Evolutionary conservation across 306 rosid species (phyloP).

Genomic region (Lotus japonicus): DNA sequence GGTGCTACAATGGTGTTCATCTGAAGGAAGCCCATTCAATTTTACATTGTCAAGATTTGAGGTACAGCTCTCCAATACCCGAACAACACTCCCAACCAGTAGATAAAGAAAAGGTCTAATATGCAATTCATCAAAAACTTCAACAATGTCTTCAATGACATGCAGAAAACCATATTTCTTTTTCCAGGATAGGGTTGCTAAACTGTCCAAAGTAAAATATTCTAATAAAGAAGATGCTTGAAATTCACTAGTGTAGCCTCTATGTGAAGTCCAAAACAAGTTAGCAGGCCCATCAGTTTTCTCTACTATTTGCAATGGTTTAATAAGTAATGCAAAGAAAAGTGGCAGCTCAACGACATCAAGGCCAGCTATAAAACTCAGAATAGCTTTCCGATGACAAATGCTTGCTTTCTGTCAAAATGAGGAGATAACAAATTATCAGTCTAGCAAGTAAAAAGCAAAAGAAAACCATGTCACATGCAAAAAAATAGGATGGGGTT

Average conservation of each 20-base stretch:
- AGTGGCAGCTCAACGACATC: conserved; percentile 79
- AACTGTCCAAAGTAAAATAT: conserved; percentile 55
- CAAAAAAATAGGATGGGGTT: background rate
- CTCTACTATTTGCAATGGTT: conserved; percentile 62
- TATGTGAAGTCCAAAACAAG: conserved; percentile 55
- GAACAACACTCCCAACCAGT: conserved; percentile 77
- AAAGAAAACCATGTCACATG: background rate
- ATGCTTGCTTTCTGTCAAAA: conserved; percentile 67
- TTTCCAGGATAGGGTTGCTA: conserved; percentile 63
- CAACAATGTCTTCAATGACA: conserved; percentile 78
- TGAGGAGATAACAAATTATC: conserved; percentile 1
- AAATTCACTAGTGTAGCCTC: conserved; percentile 37
- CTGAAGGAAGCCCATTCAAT: conserved; percentile 30
- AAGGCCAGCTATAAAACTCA: conserved; percentile 69
- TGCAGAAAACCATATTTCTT: conserved; percentile 81
- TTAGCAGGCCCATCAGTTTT: conserved; percentile 51
- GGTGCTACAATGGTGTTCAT: conserved; percentile 19
- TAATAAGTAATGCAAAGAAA: conserved; percentile 74
- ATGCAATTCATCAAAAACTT: conserved; percentile 76
- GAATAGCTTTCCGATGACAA: conserved; percentile 78
- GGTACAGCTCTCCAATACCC: conserved; percentile 75
- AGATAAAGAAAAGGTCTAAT: conserved; percentile 73
- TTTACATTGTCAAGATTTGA: conserved; percentile 43
- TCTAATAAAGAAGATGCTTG: conserved; percentile 46
- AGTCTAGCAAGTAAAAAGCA: conserved; percentile 7